Conservation (phyloP, 2,329 filamentous ascomycete genomes). For the Fusarium poae region DNA sequence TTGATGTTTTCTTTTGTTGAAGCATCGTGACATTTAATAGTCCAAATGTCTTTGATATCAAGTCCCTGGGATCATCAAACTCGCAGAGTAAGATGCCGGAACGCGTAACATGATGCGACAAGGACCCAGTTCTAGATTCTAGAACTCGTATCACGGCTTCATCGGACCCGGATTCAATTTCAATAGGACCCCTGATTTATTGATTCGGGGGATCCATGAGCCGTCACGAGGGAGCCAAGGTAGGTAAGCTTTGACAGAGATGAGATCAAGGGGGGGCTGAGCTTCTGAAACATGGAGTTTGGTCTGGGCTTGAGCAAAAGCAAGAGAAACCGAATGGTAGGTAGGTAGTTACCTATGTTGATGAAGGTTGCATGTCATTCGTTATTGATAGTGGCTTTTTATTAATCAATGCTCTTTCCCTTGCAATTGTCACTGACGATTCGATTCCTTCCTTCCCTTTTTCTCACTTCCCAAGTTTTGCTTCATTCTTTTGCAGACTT, state of each 20-base stretch:
- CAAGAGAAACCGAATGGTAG: neutral
- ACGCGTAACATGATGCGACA: slow-evolving; percentile 28
- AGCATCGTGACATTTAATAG: neutral
- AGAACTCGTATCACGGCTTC: slow-evolving; percentile 31
- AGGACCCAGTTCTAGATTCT: slow-evolving; percentile 16
- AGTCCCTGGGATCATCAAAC: slow-evolving; percentile 7
- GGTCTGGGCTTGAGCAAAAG: slow-evolving; percentile 8
- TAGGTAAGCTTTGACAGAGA: slow-evolving; percentile 14
- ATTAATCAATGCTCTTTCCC: slow-evolving; percentile 26
- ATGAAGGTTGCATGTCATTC: slow-evolving; percentile 14
- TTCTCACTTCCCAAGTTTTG: slow-evolving; percentile 8
- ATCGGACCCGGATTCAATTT: slow-evolving; percentile 26
- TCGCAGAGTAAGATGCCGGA: slow-evolving; percentile 9
- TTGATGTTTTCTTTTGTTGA: neutral
- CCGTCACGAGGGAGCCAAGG: slow-evolving; percentile 11
- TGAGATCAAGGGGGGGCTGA: slow-evolving; percentile 26
- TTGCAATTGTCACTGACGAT: neutral
- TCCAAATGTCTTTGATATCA: neutral
- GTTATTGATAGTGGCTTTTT: slow-evolving; percentile 23
- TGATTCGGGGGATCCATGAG: slow-evolving; percentile 5
- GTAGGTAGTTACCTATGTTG: too few species aligned
- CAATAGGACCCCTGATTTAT: slow-evolving; percentile 20
- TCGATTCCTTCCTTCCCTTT: slow-evolving; percentile 4
- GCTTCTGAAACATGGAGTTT: slow-evolving; percentile 45
- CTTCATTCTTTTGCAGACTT: slow-evolving; percentile 14